phyloP scores from a whole-genome alignment of 179 eudicot species.

The Beta macrorhiza region DNA sequence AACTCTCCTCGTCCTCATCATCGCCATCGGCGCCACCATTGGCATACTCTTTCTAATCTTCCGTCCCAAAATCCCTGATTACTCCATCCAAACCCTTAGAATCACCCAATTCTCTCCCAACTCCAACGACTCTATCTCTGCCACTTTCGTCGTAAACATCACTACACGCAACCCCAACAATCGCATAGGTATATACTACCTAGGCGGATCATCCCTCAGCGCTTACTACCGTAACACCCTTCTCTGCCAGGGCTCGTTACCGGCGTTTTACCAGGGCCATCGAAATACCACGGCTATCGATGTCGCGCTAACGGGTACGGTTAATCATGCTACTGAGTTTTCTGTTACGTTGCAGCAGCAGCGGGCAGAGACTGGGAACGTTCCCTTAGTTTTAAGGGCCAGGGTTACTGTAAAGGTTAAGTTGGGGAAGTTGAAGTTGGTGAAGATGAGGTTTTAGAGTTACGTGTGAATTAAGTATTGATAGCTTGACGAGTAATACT shows the following conservation, averaged over 20 bases:
- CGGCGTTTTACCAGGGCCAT: conserved; percentile 82
- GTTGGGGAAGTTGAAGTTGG: conserved; percentile 66
- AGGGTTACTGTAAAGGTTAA: conserved; percentile 66
- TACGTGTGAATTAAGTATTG: conserved; percentile 58
- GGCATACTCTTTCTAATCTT: conserved; percentile 63
- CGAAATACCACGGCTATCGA: conserved; percentile 60
- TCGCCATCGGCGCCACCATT: conserved; percentile 48
- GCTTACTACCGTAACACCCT: conserved; percentile 52
- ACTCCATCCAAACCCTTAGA: conserved; percentile 58
- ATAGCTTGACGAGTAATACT: conserved; percentile 43
- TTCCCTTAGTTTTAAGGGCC: conserved; percentile 55
- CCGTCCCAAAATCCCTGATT: conserved; percentile 68
- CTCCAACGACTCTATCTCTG: conserved; percentile 42
- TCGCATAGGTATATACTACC: conserved; percentile 70
- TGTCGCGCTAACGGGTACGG: conserved; percentile 45
- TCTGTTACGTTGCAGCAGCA: conserved; percentile 37
- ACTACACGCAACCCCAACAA: conserved; percentile 77
- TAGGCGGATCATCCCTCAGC: conserved; percentile 48
- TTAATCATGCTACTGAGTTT: conserved; percentile 40
- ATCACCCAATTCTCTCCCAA: conserved; percentile 48
- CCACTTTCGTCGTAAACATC: conserved; percentile 64
- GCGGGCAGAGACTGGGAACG: conserved; percentile 45
- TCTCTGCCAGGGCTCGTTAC: conserved; percentile 66
- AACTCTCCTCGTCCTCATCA: conserved; percentile 38
- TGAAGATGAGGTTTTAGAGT: conserved; percentile 71